Percentiles rank a stretch among this genome's conserved stretches.
phyloP scores from a whole-genome alignment of 768 basidiomycete genomes.

The Amylocystis lapponica region DNA sequence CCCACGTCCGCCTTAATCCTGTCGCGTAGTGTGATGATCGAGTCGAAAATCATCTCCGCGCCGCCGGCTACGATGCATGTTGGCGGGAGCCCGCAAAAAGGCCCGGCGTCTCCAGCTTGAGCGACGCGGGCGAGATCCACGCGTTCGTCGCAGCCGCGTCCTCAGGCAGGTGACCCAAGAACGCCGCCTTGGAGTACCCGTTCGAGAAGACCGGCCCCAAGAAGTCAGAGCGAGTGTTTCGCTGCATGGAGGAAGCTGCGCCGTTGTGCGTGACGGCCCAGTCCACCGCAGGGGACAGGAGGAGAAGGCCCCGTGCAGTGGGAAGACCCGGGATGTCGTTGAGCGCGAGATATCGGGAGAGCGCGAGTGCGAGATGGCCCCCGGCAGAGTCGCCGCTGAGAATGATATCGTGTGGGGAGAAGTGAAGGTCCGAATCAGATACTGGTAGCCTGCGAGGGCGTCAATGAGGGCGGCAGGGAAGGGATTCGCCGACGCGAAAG shows the following conservation, averaged over 20 bases:
- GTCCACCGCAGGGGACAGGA: conserved; percentile 28
- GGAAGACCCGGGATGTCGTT: conserved; percentile 13
- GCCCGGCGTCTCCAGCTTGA: conserved; percentile 8
- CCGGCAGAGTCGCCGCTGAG: conserved; percentile 53
- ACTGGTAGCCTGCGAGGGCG: conserved; percentile 43
- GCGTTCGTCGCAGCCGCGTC: conserved; percentile 21
- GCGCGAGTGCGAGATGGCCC: conserved; percentile 39
- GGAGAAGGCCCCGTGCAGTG: conserved; percentile 25
- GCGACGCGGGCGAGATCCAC: conserved; percentile 9
- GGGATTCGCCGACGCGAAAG: conserved; percentile 28
- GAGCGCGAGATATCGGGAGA: conserved; percentile 32
- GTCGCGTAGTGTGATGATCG: conserved; percentile 18
- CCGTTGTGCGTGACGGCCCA: conserved; percentile 11
- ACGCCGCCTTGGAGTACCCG: conserved; percentile 2
- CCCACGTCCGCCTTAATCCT: conserved; percentile 22
- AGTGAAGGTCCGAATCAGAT: conserved; percentile 39
- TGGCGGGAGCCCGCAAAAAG: conserved; percentile 25
- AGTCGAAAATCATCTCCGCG: conserved; percentile 24
- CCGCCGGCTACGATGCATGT: conserved; percentile 24
- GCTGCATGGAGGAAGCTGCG: conserved; percentile 4
- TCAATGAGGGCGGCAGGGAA: conserved; percentile 53
- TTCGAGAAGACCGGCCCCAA: not conserved
- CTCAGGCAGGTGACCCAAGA: conserved; percentile 4
- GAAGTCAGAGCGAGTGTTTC: conserved; percentile 2
- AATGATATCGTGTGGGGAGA: conserved; percentile 40